A percentile compares a stretch with the other conserved stretches of the same genome.
Conservation (phyloP, 2,329 filamentous ascomycete species). For the Hypomyces rosellus region DNA sequence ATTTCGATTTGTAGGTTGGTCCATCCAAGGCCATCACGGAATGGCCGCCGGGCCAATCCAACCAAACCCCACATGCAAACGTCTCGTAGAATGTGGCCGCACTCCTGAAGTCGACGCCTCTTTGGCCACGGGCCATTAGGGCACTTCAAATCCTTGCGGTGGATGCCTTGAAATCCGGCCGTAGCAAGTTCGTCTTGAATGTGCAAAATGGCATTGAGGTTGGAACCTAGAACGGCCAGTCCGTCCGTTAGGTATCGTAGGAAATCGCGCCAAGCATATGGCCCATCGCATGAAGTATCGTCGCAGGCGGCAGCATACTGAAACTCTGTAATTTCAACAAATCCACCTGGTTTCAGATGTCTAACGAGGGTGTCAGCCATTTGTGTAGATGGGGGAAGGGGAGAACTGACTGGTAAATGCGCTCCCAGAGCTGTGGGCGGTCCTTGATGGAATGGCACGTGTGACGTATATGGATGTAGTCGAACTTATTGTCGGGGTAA, state of each 20-base stretch:
- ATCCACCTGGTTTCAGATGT: conserved; percentile 47
- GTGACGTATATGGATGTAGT: conserved; percentile 45
- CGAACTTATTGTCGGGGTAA: conserved; percentile 38
- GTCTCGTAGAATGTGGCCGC: conserved; percentile 40
- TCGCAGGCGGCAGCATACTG: conserved; percentile 36
- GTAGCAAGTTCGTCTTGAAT: conserved; percentile 30
- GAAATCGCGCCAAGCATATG: conserved; percentile 44
- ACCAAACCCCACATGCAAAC: conserved; percentile 35
- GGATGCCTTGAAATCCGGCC: conserved; percentile 37
- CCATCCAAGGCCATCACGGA: conserved; percentile 35
- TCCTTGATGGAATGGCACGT: conserved; percentile 40
- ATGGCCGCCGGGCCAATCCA: conserved; percentile 32
- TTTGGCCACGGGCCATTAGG: conserved; percentile 45
- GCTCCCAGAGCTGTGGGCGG: conserved; percentile 33
- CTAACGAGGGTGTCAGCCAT: conserved; percentile 19
- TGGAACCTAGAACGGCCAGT: conserved; percentile 34
- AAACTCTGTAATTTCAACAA: conserved; percentile 44
- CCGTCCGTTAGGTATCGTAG: conserved; percentile 34
- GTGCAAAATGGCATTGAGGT: conserved; percentile 34
- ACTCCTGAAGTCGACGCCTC: conserved; percentile 35
- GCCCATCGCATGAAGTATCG: conserved; percentile 36
- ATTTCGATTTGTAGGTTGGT: conserved; percentile 37
- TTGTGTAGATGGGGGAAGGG: neutral
- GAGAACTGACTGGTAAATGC: conserved; percentile 34
- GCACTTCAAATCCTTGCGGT: conserved; percentile 37